These are phyloP conservation scores for Pichia sp. DNA, from an alignment of 1,139 yeast genomes.

Conservation along the genomic window DNA sequence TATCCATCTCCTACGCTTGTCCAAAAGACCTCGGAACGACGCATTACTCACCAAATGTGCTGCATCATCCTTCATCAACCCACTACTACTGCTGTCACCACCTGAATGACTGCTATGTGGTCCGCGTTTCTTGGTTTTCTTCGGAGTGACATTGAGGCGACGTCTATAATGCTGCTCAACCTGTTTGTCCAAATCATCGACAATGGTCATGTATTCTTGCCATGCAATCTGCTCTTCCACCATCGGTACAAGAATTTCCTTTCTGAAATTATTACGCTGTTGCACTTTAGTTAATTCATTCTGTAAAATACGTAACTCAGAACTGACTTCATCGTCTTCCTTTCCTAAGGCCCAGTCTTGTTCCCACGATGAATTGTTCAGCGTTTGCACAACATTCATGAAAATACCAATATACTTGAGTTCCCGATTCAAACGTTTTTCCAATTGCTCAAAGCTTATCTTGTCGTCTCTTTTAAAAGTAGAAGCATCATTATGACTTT, in stretches of 20 bases:
- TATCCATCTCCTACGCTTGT: constrained; percentile 86
- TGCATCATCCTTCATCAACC: constrained; percentile 30
- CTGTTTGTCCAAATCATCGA: constrained; percentile 93
- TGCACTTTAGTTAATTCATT: constrained; percentile 59
- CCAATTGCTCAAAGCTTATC: constrained; percentile 74
- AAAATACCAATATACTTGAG: constrained; percentile 87
- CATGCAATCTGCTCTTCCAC: constrained; percentile 92
- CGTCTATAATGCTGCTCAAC: constrained; percentile 91
- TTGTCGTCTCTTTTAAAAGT: background rate
- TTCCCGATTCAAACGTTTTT: constrained; percentile 83
- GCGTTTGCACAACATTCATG: constrained; percentile 50
- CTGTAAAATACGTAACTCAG: constrained; percentile 75
- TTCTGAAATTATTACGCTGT: constrained; percentile 61
- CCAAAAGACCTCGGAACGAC: constrained; percentile 73
- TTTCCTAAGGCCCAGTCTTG: constrained; percentile 75
- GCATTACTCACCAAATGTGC: constrained; percentile 54
- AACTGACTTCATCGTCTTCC: constrained; percentile 93
- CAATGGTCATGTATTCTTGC: constrained; percentile 85
- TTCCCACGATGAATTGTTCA: constrained; percentile 38
- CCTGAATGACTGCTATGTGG: constrained; percentile 11
- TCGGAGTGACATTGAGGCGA: constrained; percentile 76
- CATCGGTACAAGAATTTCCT: constrained; percentile 60
- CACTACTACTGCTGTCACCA: constrained; percentile 12
- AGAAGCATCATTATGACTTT: constrained; percentile 1
- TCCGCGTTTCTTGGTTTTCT: constrained; percentile 56